Base-by-base conservation (phyloP, 192 early-diverging fungal genomes). In the Gamsiella multidivaricata region DNA sequence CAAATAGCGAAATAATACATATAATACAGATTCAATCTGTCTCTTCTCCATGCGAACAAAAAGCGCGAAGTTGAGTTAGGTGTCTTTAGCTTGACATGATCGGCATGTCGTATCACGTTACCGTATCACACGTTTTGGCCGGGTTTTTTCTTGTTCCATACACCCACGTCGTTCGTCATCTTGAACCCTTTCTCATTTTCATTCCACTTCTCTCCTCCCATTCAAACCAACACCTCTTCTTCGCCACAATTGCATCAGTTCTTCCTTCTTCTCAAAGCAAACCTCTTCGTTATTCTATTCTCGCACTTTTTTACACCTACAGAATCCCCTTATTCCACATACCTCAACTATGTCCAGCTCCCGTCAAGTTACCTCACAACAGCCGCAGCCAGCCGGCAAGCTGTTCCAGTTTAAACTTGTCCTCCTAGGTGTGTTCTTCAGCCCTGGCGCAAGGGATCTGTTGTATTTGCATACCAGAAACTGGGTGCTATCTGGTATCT, bases 351-450 rank as follows among this genome's bases (percentile, higher is more conserved):
- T 69, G 75, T 70, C 76, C 34, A 70, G 43, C 46, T 69, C 69
- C 15, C 66, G 69, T 55, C 76, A 79, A 51, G 45, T 43, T 9
- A 31, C 46, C 25, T 28, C 70, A 14, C 70, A 64, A 23, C 63
- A 59, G 60, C 81, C 52, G 46, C 79, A 80, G 61, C 64, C 80
- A 41, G 58, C 81, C 22, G 84, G 85, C 51, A 95, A 93, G 67
- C 89, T 91, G 60, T 92, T 91, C 73, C 93, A 93, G 65, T 96
- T 97, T 73, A 99, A 98, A 69, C 91, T 99, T 49, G 97, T 99
- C 49, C 86, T 99, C 45, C 87, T 99, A 56, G 96, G 96, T 90
- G 85, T 12, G 65, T 56, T n/a, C n/a, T n/a, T n/a, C n/a, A n/a
- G n/a, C n/a, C n/a, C n/a, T n/a, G n/a, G n/a, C n/a, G n/a, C n/a